phyloP scores from a whole-genome alignment of 805 yeast genomes.

The Starmerella sp. region DNA sequence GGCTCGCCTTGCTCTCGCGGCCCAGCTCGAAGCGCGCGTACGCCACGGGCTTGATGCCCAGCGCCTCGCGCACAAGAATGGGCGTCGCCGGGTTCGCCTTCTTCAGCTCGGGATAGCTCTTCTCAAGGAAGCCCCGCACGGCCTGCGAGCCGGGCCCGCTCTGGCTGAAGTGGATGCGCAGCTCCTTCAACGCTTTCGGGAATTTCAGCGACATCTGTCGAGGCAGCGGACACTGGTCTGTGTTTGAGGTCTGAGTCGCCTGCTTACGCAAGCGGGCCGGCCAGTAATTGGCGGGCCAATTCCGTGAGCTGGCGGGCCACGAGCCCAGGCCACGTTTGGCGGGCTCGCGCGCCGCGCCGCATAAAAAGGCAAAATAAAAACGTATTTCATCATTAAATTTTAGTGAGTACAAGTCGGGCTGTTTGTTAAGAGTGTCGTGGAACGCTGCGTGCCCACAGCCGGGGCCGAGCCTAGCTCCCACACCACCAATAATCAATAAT shows the following conservation, averaged over 20 bases:
- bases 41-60: slow-evolving; percentile 59
- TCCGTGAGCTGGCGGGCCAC: too few species aligned
- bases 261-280: background rate
- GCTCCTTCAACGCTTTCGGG: slow-evolving; percentile 52
- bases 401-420: too few species aligned
- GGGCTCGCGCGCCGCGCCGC: too few species aligned
- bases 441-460: too few species aligned
- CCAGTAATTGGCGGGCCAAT: too few species aligned
- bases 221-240: too few species aligned
- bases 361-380: too few species aligned
- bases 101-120: slow-evolving; percentile 54
- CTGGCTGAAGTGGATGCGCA: slow-evolving; percentile 72
- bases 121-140: slow-evolving; percentile 50
- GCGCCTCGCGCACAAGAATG: slow-evolving; percentile 66
- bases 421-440: too few species aligned
- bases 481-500: too few species aligned
- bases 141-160: slow-evolving; percentile 61
- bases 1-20: slow-evolving; percentile 35
- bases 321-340: too few species aligned
- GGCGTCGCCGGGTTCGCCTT: slow-evolving; percentile 57
- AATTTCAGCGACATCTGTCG: slow-evolving; percentile 26
- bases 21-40: slow-evolving; percentile 56
- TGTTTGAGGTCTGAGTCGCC: background rate
- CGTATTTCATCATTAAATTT: too few species aligned
- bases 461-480: too few species aligned